These are phyloP conservation scores for Oryza coarctata DNA, from an alignment of 176 grass and related monocot genomes.

Conservation along the genomic window DNA sequence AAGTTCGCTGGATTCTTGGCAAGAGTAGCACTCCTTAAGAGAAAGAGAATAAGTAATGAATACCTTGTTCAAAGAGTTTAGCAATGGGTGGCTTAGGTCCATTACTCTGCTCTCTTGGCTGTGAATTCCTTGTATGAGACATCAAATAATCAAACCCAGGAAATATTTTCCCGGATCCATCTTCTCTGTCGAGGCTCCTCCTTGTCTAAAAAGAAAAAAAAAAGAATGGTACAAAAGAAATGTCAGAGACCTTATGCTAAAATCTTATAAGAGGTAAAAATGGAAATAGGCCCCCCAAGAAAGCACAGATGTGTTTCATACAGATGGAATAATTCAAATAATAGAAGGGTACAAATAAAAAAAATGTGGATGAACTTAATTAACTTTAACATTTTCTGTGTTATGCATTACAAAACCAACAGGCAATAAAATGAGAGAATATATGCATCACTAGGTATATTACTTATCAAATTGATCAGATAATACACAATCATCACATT, in stretches of 20 bases:
- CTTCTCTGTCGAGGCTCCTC: conserved; percentile 84
- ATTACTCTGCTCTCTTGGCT: conserved; percentile 82
- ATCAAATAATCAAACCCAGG: conserved; percentile 90
- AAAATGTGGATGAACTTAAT: conserved; percentile 6
- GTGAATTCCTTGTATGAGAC: conserved; percentile 71
- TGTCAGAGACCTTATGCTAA: conserved; percentile 1
- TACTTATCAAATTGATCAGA: conserved; percentile 3
- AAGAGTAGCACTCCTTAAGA: conserved; percentile 8
- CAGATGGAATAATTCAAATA: background rate
- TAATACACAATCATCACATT: background rate
- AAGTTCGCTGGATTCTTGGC: conserved; percentile 6
- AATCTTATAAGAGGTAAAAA: conserved; percentile 24
- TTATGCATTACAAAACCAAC: conserved; percentile 13
- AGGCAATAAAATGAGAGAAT: conserved; percentile 13
- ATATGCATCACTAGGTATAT: background rate
- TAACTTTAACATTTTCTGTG: background rate
- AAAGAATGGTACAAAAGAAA: conserved; percentile 19
- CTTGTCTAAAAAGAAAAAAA: conserved; percentile 59
- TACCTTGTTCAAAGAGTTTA: conserved; percentile 98
- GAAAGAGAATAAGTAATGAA: conserved; percentile 28
- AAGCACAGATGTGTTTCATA: background rate
- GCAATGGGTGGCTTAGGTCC: conserved; percentile 82
- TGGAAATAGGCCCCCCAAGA: background rate
- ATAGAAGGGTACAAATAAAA: background rate
- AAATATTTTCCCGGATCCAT: conserved; percentile 82